Evolutionary conservation across 164 flowering plant genomes (phyloP).

Genomic region (Vitis rotundifolia): DNA sequence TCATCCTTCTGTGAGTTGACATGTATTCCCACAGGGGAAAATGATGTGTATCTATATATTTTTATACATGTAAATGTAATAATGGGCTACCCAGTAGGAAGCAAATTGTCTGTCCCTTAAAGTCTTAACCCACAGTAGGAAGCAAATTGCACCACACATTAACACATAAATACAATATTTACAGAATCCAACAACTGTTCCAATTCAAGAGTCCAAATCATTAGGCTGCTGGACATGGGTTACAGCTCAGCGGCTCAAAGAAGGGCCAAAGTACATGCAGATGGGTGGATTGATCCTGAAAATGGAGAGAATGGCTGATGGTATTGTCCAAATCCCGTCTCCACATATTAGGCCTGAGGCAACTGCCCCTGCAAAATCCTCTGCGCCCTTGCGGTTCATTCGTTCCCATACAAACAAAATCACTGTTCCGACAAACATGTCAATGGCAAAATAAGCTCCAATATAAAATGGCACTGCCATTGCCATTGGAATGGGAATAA

Average conservation of each 20-base stretch:
- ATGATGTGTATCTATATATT: too few species aligned
- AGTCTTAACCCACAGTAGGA: too few species aligned
- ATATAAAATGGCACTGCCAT: constrained; percentile 95
- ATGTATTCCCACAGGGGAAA: too few species aligned
- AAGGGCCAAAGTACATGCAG: constrained; percentile 91
- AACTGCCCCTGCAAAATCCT: constrained; percentile 88
- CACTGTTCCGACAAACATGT: constrained; percentile 93
- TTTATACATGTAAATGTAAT: too few species aligned
- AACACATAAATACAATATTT: not conserved
- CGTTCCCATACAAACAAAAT: constrained; percentile 86
- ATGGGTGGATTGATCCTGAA: constrained; percentile 89
- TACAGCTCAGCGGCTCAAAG: constrained; percentile 42
- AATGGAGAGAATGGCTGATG: constrained; percentile 89
- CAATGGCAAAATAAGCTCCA: constrained; percentile 95
- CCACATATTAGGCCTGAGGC: constrained; percentile 98
- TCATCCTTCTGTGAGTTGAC: not conserved
- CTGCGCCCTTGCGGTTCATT: constrained; percentile 64
- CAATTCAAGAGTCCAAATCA: not conserved
- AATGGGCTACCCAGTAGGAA: too few species aligned
- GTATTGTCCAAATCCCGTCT: constrained; percentile 95
- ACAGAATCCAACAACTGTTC: constrained; percentile 2
- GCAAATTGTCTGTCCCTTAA: too few species aligned
- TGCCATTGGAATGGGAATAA: constrained; percentile 95
- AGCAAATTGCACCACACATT: too few species aligned
- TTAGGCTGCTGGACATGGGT: not conserved